These are phyloP conservation scores for Mycena pura DNA, from an alignment of 768 basidiomycete species.

Conservation along the genomic window DNA sequence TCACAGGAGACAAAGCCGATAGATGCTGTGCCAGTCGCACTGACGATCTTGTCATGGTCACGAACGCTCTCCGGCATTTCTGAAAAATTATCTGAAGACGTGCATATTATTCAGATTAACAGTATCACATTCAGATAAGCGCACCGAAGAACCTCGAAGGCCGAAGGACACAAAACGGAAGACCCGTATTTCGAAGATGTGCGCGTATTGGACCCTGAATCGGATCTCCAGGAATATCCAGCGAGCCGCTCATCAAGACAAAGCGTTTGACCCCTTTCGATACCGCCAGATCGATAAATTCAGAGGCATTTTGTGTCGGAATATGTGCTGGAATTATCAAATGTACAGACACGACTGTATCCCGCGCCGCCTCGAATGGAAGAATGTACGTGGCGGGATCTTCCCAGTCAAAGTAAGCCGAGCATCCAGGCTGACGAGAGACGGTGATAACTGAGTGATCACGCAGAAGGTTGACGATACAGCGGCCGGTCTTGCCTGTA, in stretches of 20 bases:
- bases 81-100: conserved; percentile 4
- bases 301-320: background rate
- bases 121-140: background rate
- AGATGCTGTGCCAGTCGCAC: conserved; percentile 1
- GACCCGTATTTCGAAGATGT: conserved; percentile 3
- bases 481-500: conserved; percentile 13
- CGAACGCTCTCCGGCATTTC: conserved; percentile 16
- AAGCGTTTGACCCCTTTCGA: conserved; percentile 17
- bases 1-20: conserved; percentile 15
- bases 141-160: conserved; percentile 19
- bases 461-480: background rate
- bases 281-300: conserved; percentile 18
- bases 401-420: conserved; percentile 14
- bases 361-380: conserved; percentile 15
- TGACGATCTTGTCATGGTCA: conserved; percentile 13
- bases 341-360: conserved; percentile 3
- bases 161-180: conserved; percentile 14
- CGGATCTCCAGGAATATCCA: conserved; percentile 8
- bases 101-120: background rate
- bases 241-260: conserved; percentile 16
- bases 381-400: conserved; percentile 14
- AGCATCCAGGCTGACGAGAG: conserved; percentile 5
- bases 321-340: conserved; percentile 10
- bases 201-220: conserved; percentile 10
- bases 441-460: background rate